These are phyloP conservation scores for Cucurbita pepo DNA, from an alignment of 306 rosid species.

Conservation along the genomic window DNA sequence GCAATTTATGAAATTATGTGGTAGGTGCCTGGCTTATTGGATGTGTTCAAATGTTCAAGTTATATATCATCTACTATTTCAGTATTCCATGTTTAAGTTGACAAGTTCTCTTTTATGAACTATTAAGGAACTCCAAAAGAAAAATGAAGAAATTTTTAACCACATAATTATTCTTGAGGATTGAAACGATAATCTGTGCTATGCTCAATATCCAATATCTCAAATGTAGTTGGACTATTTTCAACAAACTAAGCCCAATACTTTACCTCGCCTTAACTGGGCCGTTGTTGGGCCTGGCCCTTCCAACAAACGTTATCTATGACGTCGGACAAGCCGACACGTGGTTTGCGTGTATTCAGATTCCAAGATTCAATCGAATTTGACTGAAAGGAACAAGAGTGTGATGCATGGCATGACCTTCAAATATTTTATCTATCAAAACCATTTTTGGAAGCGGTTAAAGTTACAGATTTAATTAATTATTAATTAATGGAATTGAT, in stretches of 20 bases:
- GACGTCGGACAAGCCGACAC: background rate
- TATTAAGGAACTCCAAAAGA: too few relatives aligned
- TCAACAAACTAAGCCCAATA: background rate
- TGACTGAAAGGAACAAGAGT: background rate
- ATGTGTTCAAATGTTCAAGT: background rate
- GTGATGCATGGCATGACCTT: background rate
- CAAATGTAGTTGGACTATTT: background rate
- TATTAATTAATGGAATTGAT: too few relatives aligned
- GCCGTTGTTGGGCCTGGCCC: background rate
- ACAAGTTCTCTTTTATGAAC: background rate
- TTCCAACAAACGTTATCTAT: background rate
- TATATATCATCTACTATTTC: background rate
- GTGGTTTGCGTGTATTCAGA: background rate
- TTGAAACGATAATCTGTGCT: too few relatives aligned
- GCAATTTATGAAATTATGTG: background rate
- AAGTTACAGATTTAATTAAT: too few relatives aligned
- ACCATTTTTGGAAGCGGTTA: too few relatives aligned
- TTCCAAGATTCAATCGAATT: background rate
- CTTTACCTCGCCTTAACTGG: background rate
- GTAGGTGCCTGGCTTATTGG: background rate
- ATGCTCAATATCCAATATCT: too few relatives aligned
- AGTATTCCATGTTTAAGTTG: background rate
- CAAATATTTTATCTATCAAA: background rate
- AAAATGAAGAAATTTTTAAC: too few relatives aligned
- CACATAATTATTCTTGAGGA: too few relatives aligned